Conservation (phyloP, 345 rosid genomes). For the Bruguiera parviflora region DNA sequence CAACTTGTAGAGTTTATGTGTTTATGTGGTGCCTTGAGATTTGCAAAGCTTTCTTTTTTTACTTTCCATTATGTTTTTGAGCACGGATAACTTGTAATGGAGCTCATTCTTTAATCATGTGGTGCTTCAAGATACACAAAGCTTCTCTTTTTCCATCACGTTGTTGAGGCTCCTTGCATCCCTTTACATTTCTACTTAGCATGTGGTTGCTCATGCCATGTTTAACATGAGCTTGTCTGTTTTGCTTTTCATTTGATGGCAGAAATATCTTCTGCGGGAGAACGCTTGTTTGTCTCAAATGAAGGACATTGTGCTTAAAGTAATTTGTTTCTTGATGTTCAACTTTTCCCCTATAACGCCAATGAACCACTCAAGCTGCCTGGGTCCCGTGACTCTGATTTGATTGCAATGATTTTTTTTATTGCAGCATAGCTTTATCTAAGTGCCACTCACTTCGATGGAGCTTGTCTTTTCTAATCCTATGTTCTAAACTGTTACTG, state of each 20-base stretch:
- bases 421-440: neutral
- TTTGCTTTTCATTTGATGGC: constrained; percentile 2
- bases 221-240: neutral
- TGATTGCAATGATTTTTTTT: neutral
- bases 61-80: too few relatives aligned
- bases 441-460: neutral
- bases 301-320: constrained; percentile 1
- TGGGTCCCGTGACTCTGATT: constrained; percentile 4
- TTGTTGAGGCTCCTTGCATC: too few relatives aligned
- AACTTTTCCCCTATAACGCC: neutral
- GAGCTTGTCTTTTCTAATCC: neutral
- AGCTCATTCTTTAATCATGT: too few relatives aligned
- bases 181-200: neutral
- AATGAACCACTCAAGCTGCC: too few relatives aligned
- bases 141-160: too few relatives aligned
- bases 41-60: too few relatives aligned
- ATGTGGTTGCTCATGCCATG: neutral
- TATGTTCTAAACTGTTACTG: neutral
- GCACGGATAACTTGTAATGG: too few relatives aligned
- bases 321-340: neutral
- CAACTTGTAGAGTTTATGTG: too few relatives aligned
- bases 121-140: too few relatives aligned
- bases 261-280: constrained; percentile 32
- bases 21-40: too few relatives aligned
- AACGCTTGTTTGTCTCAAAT: constrained; percentile 27